Evolutionary conservation across 805 yeast genomes (phyloP).

Genomic region (Pichia thaimueangensis): DNA sequence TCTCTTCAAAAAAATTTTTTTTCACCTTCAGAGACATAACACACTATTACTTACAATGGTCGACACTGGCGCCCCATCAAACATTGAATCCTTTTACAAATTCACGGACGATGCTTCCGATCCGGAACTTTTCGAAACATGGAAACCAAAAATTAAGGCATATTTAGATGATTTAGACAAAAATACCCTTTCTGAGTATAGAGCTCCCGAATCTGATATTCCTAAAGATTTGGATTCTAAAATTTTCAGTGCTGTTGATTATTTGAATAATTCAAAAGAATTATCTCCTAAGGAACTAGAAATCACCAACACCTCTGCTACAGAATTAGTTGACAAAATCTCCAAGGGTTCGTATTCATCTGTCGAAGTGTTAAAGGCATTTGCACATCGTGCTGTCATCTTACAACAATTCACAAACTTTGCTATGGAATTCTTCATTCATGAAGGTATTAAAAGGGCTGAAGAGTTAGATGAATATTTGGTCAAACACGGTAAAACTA

Average conservation of each 20-base stretch:
- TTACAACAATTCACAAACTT: slow-evolving; percentile 57
- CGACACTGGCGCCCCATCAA: slow-evolving; percentile 23
- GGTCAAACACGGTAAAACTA: slow-evolving; percentile 40
- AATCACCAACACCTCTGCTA: slow-evolving; percentile 40
- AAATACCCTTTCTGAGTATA: slow-evolving; percentile 23
- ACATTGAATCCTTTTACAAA: slow-evolving; percentile 25
- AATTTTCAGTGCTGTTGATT: slow-evolving; percentile 33
- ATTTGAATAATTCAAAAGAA: slow-evolving; percentile 29
- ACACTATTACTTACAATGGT: slow-evolving; percentile 1
- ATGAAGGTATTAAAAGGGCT: slow-evolving; percentile 56
- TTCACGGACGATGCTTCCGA: slow-evolving; percentile 30
- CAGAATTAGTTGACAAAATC: slow-evolving; percentile 37
- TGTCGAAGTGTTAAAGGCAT: slow-evolving; percentile 51
- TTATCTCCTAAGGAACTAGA: slow-evolving; percentile 32
- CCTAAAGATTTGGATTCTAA: slow-evolving; percentile 31
- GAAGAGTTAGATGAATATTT: slow-evolving; percentile 49
- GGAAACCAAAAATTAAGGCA: slow-evolving; percentile 41
- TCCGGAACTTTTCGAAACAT: slow-evolving; percentile 36
- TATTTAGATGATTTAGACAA: slow-evolving; percentile 30
- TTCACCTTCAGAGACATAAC: background rate
- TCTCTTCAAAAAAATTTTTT: too few relatives aligned
- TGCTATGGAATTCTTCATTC: slow-evolving; percentile 49
- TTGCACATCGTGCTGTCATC: slow-evolving; percentile 56
- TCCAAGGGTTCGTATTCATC: slow-evolving; percentile 43
- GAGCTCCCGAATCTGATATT: slow-evolving; percentile 27